Evolutionary conservation across 306 rosid species (phyloP).

Genomic region (Quercus variabilis): DNA sequence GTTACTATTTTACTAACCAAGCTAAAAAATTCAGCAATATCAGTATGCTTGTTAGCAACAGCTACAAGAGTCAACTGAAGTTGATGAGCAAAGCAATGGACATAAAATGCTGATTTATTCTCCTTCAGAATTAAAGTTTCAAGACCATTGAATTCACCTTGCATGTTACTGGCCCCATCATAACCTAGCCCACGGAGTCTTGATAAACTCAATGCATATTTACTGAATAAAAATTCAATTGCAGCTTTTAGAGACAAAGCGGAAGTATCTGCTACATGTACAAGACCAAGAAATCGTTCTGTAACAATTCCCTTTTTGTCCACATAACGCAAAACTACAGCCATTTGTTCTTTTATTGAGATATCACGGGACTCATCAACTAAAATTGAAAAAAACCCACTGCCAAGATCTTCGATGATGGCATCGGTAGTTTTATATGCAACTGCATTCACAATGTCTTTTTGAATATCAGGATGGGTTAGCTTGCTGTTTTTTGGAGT

Average conservation of each 20-base stretch:
- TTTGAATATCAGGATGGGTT: background rate
- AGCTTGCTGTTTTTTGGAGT: background rate
- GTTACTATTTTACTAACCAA: background rate
- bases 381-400: background rate
- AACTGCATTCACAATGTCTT: background rate
- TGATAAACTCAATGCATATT: background rate
- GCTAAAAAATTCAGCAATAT: background rate
- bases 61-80: conserved; percentile 3
- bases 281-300: background rate
- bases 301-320: background rate
- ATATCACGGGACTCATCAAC: background rate
- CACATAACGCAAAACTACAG: background rate
- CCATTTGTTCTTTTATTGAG: background rate
- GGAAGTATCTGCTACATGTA: background rate
- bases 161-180: conserved; percentile 7
- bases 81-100: conserved; percentile 15
- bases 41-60: background rate
- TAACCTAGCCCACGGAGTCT: background rate
- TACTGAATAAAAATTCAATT: background rate
- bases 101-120: background rate
- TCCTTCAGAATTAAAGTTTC: background rate
- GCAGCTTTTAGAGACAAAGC: background rate
- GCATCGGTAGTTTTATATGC: background rate
- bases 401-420: background rate
- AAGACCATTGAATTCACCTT: background rate